phyloP scores from a whole-genome alignment of 1,139 yeast species.

The Saccharomyces hybrid region DNA sequence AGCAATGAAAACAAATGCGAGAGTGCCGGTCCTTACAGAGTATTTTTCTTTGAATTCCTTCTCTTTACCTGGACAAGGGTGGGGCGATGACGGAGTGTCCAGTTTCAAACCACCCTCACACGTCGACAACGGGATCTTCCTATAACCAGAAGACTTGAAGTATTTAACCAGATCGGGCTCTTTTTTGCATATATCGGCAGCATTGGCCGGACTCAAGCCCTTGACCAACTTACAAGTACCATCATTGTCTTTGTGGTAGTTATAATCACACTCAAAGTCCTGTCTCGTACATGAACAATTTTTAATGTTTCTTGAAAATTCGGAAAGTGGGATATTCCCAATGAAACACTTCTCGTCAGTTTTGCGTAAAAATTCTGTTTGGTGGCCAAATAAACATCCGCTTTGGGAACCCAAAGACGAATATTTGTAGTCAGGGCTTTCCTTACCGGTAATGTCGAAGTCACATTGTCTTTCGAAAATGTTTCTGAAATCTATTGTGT shows the following conservation, averaged over 20 bases:
- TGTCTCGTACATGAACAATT: constrained; percentile 80
- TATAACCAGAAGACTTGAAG: constrained; percentile 74
- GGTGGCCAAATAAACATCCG: constrained; percentile 84
- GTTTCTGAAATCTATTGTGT: constrained; percentile 64
- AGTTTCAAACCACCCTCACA: constrained; percentile 65
- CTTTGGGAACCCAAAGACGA: constrained; percentile 75
- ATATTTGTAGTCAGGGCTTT: constrained; percentile 67
- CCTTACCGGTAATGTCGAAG: constrained; percentile 52
- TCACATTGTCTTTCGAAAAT: constrained; percentile 63
- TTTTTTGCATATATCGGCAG: constrained; percentile 52
- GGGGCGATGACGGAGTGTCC: constrained; percentile 55
- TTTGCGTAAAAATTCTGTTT: constrained; percentile 68
- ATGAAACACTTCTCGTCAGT: constrained; percentile 67
- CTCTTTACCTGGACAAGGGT: constrained; percentile 80
- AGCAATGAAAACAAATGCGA: constrained; percentile 24
- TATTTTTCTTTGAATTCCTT: constrained; percentile 56
- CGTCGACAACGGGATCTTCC: constrained; percentile 65
- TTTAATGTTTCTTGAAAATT: constrained; percentile 50
- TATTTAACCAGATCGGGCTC: constrained; percentile 54
- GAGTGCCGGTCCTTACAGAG: constrained; percentile 34
- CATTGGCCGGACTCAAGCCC: constrained; percentile 64
- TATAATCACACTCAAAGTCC: constrained; percentile 93
- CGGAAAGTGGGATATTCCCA: constrained; percentile 61
- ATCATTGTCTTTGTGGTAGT: constrained; percentile 60
- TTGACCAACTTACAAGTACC: constrained; percentile 79